phyloP scores from a whole-genome alignment of 208 protist species.

The Leishmania guyanensis region DNA sequence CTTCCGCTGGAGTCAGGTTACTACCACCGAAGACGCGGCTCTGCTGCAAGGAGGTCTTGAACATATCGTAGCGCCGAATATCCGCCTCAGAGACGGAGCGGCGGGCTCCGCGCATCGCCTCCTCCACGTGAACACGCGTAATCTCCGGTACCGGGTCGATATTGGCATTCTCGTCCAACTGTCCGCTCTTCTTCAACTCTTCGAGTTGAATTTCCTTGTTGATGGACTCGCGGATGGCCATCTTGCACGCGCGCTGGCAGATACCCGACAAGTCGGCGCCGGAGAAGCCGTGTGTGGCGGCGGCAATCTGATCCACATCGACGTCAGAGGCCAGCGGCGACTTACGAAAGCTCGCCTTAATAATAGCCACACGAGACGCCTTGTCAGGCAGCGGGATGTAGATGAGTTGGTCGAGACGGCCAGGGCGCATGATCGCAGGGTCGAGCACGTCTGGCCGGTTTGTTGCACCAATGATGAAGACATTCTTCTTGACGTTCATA shows the following conservation, averaged over 20 bases:
- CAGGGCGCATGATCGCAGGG: constrained; percentile 99
- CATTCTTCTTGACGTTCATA: constrained; percentile 99
- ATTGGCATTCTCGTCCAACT: constrained; percentile 67
- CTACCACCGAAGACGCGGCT: constrained; percentile 62
- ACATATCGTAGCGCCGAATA: constrained; percentile 93
- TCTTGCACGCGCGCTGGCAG: constrained; percentile 92
- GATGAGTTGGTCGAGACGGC: constrained; percentile 96
- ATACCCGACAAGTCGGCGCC: constrained; percentile 98
- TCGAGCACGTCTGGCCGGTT: constrained; percentile 99
- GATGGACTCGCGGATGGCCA: constrained; percentile 94
- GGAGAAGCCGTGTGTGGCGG: constrained; percentile 98
- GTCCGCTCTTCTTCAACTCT: constrained; percentile 56
- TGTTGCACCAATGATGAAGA: constrained; percentile 99
- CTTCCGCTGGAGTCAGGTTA: constrained; percentile 15
- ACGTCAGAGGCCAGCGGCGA: constrained; percentile 97
- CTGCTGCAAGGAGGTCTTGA: constrained; percentile 87
- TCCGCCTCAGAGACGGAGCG: constrained; percentile 93
- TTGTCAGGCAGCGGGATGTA: constrained; percentile 99
- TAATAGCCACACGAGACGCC: constrained; percentile 95
- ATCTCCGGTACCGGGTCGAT: constrained; percentile 92
- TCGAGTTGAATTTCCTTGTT: constrained; percentile 86
- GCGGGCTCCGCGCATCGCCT: constrained; percentile 89
- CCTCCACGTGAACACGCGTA: constrained; percentile 90
- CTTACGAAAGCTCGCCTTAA: constrained; percentile 98
- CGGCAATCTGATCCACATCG: constrained; percentile 96